Evolutionary conservation across 805 yeast genomes (phyloP), one percentile per base, ranked within the genome.

Genomic region (Nakazawaea molendinolei): DNA sequence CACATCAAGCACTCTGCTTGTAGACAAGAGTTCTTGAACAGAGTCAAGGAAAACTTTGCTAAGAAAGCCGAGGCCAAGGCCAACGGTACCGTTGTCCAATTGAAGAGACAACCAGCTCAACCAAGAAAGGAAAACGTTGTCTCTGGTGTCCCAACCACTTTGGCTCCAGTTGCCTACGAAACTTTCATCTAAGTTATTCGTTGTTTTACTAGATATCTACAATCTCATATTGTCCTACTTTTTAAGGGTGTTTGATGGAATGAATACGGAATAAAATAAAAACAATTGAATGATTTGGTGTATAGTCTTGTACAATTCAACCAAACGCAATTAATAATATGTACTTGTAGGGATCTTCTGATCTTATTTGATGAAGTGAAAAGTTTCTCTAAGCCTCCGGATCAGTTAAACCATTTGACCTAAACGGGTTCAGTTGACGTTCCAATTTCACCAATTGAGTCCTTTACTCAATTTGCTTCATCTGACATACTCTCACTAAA

Each of bases 1-100:
- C 98, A 92, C 76, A 75, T 92, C 65, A 89, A 87, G 78, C 98
- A 92, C 86, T 92, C 98, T 65, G 90, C 90, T 76, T 92, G 97
- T 81, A 90, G 98, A 77, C 85, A 85, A 70, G 97, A 92, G 75
- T 92, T 92, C 74, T 79, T 92, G 72, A 83, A 85, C 82, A 87
- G 98, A 79, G 98, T 92, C 63, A 90, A 89, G 80, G 66, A 80
- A 64, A 92, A 90, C 74, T 96, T 95, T 68, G 92, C 86, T 57
- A 78, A 76, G 76, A 83, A 80, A 76, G 69, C 68, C 58, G 97
- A 84, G 71, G 98, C 97, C 57, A 89, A 87, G 79, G 89, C 83
- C 54, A 72, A 81, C 67, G 97, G 97, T 69, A 81, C 77, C 65
- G 70, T 84, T 56, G 90, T 85, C 51, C 75, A 74, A 73, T 85